Conservation (phyloP, 306 rosid species). For the Calophaca sinica region DNA sequence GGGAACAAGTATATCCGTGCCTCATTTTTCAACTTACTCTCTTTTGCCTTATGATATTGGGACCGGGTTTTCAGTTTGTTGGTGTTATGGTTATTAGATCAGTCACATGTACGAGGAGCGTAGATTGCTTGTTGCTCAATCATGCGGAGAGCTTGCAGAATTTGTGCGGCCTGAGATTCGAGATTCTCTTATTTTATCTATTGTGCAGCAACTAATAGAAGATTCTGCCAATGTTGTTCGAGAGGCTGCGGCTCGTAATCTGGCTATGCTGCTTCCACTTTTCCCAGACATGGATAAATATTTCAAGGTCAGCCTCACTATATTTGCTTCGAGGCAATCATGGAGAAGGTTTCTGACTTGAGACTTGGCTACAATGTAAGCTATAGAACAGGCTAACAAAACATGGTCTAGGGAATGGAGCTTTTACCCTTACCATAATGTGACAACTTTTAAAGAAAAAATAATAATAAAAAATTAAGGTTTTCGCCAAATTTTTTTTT, state of each 20-base stretch:
- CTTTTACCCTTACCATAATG: constrained; percentile 60
- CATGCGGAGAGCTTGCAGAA: constrained; percentile 95
- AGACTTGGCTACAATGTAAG: constrained; percentile 98
- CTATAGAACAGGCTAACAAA: constrained; percentile 86
- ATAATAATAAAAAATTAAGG: constrained; percentile 36
- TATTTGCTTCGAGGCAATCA: constrained; percentile 99
- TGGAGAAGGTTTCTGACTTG: constrained; percentile 99
- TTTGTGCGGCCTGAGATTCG: constrained; percentile 97
- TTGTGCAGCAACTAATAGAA: constrained; percentile 89
- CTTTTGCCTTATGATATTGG: constrained; percentile 38
- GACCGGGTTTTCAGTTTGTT: constrained; percentile 42
- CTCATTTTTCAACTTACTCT: constrained; percentile 39
- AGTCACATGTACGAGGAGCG: constrained; percentile 98
- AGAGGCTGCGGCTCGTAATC: constrained; percentile 94
- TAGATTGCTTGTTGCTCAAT: constrained; percentile 96
- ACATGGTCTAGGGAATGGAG: constrained; percentile 91
- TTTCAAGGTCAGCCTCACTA: constrained; percentile 99
- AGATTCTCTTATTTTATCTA: constrained; percentile 94
- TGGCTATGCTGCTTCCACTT: constrained; percentile 93
- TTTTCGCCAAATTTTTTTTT: constrained; percentile 53
- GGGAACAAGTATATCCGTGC: constrained; percentile 87
- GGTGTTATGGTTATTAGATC: constrained; percentile 63
- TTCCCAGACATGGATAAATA: constrained; percentile 94
- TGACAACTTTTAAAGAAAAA: constrained; percentile 50
- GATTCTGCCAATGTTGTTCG: constrained; percentile 95